Evolutionary conservation across 140 eudicot species (phyloP), one percentile per base, ranked within the genome.

Genomic region (Cichorium intybus): DNA sequence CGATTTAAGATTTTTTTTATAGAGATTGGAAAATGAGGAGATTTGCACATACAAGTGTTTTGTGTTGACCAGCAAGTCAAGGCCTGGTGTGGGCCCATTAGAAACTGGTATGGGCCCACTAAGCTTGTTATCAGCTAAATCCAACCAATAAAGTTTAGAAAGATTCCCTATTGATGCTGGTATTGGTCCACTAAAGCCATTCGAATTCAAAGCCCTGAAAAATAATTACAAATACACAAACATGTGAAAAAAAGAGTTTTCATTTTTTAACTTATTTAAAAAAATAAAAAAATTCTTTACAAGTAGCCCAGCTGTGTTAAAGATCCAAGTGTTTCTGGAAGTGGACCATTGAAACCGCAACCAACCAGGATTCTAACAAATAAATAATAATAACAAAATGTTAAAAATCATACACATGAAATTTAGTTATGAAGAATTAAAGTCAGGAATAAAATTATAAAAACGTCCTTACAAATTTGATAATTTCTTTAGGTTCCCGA

Each of bases 311-410:
- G 85, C 70, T 76, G 70, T 23, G 62, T 18, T 26, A 93, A 78
- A 41, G 97, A 93, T 73, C 97, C 99, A 24, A 93, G 81, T 8
- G 86, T 24, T 52, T 65, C 69, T 24, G 97, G 99, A 79, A 93
- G 75, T 27, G 24, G 77, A 66, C 99, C 99, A 43, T 57, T 75
- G 79, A 93, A 93, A 65, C 87, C 46, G 69, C 99, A 93, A 65
- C 97, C 99, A 62, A 78, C 85, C 47, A 93, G 83, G 51, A 79
- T 79, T 79, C 97, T 93, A 82, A 68, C 10, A 66, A 43, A 3
- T 14, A 37, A 37, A 37, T 17, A 56, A 50, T 28, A 24, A 43
- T 18, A 27, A 43, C 22, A 41, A 4, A 79, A 53, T 27, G 14
- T 62, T 4, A 52, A 3, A 37, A 6, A 63, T 45, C 17, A 39